phyloP scores from a whole-genome alignment of 2,329 filamentous ascomycete species.

The Pestalotiopsis sp. region DNA sequence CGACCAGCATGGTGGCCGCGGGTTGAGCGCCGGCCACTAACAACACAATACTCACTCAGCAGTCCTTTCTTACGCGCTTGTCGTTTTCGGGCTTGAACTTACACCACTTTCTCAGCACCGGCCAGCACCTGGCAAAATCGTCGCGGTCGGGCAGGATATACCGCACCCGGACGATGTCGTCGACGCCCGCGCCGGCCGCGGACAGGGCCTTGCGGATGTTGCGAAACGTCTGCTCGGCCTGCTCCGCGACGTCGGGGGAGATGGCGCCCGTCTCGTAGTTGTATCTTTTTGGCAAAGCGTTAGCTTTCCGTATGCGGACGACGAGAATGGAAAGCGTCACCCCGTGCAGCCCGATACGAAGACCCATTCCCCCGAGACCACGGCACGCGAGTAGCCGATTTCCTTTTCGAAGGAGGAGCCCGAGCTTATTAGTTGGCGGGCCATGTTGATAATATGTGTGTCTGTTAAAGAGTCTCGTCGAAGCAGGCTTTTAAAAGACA shows the following conservation, averaged over 20 bases:
- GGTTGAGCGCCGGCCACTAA: slow-evolving; percentile 39
- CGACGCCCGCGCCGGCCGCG: slow-evolving; percentile 42
- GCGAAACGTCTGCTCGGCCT: slow-evolving; percentile 50
- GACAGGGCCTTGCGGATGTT: slow-evolving; percentile 49
- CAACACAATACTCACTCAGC: too few species aligned
- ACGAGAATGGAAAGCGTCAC: slow-evolving; percentile 26
- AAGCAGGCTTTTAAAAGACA: background rate
- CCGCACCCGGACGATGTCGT: slow-evolving; percentile 51
- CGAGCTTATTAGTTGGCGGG: slow-evolving; percentile 45
- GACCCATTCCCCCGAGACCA: slow-evolving; percentile 51
- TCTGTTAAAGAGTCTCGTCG: background rate
- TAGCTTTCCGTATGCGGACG: background rate
- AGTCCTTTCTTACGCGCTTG: too few species aligned
- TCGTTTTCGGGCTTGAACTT: slow-evolving; percentile 22
- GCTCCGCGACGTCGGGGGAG: slow-evolving; percentile 44
- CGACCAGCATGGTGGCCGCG: slow-evolving; percentile 56
- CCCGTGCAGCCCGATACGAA: slow-evolving; percentile 59
- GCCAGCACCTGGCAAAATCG: slow-evolving; percentile 52
- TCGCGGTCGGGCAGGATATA: slow-evolving; percentile 52
- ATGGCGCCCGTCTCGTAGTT: slow-evolving; percentile 50
- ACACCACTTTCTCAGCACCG: slow-evolving; percentile 50
- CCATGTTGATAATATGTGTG: slow-evolving; percentile 23
- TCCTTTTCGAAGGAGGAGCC: slow-evolving; percentile 53
- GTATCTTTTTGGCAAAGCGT: slow-evolving; percentile 38
- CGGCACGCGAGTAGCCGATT: slow-evolving; percentile 57